A percentile compares a stretch with the other conserved stretches of the same genome.
Conservation (phyloP, 352 stramenopile species). For the Phytophthora pini region DNA sequence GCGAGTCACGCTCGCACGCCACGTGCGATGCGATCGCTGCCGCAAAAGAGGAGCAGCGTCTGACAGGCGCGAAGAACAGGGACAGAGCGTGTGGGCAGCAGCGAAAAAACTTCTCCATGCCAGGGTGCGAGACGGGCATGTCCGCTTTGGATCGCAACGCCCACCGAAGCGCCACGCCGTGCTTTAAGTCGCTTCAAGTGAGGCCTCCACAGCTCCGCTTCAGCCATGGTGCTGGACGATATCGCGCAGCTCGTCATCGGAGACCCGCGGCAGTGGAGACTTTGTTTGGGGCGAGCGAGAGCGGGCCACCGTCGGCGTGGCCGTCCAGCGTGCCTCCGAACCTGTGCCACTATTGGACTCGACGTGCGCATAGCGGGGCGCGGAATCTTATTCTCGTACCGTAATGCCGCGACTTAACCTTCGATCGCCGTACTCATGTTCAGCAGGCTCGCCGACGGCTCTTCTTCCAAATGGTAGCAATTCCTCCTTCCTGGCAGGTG, state of each 20-base stretch:
- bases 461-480: conserved; percentile 12
- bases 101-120: not conserved
- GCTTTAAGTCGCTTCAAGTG: not conserved
- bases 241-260: not conserved
- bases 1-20: conserved; percentile 13
- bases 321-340: conserved; percentile 18
- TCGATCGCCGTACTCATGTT: conserved; percentile 32
- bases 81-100: conserved; percentile 8
- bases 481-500: conserved; percentile 2
- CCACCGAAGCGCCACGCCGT: conserved; percentile 7
- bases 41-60: conserved; percentile 5
- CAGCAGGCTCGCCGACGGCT: conserved; percentile 24
- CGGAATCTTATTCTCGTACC: conserved; percentile 38
- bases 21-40: conserved; percentile 17
- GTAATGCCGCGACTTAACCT: conserved; percentile 26
- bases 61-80: conserved; percentile 8
- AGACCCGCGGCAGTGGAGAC: conserved; percentile 17
- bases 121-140: not conserved
- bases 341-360: conserved; percentile 33
- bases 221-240: conserved; percentile 20
- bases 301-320: conserved; percentile 13
- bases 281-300: conserved; percentile 31
- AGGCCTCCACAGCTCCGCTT: not conserved
- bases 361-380: conserved; percentile 15
- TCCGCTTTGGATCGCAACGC: not conserved